Percentiles rank a stretch among this genome's conserved stretches.
These are phyloP conservation scores for Fusarium sambucinum DNA, from an alignment of 2,329 filamentous ascomycete species.

Conservation along the genomic window DNA sequence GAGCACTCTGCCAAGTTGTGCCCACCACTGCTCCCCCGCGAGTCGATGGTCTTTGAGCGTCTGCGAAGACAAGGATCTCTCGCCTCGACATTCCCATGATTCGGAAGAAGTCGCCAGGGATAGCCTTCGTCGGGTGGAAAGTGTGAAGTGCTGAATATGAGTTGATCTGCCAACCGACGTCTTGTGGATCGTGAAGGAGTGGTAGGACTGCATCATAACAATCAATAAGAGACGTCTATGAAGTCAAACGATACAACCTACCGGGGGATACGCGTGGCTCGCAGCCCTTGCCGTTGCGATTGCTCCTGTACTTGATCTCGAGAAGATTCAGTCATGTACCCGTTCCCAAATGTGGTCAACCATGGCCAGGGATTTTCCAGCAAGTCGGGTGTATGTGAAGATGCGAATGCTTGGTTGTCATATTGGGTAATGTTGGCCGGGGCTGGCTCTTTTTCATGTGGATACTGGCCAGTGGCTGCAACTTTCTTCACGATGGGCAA, in stretches of 20 bases:
- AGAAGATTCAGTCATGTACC: neutral
- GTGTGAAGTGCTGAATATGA: conserved; percentile 12
- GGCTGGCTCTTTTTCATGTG: neutral
- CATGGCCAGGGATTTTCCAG: conserved; percentile 26
- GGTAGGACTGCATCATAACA: conserved; percentile 12
- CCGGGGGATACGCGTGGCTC: conserved; percentile 29
- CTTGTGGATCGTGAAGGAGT: conserved; percentile 16
- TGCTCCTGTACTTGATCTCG: neutral
- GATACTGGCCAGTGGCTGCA: neutral
- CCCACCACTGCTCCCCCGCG: neutral
- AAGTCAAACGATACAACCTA: neutral
- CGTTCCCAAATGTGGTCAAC: conserved; percentile 10
- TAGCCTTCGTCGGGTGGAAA: conserved; percentile 5
- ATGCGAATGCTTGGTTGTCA: neutral
- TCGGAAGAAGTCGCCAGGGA: conserved; percentile 2
- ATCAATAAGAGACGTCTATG: conserved; percentile 7
- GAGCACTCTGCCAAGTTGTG: conserved; percentile 16
- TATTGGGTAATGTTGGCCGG: neutral
- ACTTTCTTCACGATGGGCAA: conserved; percentile 22
- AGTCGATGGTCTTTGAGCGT: neutral
- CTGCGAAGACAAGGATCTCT: neutral
- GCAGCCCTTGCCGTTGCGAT: conserved; percentile 2
- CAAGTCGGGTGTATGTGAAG: neutral
- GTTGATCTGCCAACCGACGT: conserved; percentile 10
- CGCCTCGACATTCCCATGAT: neutral